phyloP scores from a whole-genome alignment of 106 monocot genomes.

The Hemerocallis citrina region DNA sequence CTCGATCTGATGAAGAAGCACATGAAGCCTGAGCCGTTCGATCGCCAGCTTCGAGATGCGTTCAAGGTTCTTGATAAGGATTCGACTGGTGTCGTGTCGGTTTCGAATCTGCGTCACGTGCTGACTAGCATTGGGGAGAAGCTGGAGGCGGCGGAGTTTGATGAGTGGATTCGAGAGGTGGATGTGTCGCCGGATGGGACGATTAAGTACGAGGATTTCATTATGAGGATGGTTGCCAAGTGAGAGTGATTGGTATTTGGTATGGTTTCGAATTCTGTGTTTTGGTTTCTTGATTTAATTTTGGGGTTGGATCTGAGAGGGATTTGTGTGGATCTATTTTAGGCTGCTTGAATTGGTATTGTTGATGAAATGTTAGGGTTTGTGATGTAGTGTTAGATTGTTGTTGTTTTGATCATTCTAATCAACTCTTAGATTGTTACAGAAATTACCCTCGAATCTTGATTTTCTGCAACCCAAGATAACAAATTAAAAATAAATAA shows the following conservation, averaged over 20 bases:
- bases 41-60: conserved; percentile 80
- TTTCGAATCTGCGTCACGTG: conserved; percentile 76
- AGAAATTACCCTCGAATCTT: no score
- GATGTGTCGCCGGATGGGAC: conserved; percentile 66
- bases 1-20: conserved; percentile 79
- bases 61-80: conserved; percentile 95
- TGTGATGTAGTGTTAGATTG: no score
- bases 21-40: conserved; percentile 72
- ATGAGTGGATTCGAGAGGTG: conserved; percentile 96
- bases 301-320: background rate
- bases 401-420: no score
- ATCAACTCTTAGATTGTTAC: no score
- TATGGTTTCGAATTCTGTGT: no score
- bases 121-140: conserved; percentile 90
- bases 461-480: no score
- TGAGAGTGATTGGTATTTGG: conserved; percentile 8
- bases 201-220: conserved; percentile 90
- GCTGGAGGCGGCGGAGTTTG: conserved; percentile 79
- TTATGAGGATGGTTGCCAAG: conserved; percentile 84
- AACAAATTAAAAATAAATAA: no score
- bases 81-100: conserved; percentile 53
- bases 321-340: background rate
- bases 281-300: background rate
- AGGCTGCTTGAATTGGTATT: no score
- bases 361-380: no score